A percentile compares a stretch with the other conserved stretches of the same genome.
phyloP scores from a whole-genome alignment of 345 rosid species.

The Combretum micranthum region DNA sequence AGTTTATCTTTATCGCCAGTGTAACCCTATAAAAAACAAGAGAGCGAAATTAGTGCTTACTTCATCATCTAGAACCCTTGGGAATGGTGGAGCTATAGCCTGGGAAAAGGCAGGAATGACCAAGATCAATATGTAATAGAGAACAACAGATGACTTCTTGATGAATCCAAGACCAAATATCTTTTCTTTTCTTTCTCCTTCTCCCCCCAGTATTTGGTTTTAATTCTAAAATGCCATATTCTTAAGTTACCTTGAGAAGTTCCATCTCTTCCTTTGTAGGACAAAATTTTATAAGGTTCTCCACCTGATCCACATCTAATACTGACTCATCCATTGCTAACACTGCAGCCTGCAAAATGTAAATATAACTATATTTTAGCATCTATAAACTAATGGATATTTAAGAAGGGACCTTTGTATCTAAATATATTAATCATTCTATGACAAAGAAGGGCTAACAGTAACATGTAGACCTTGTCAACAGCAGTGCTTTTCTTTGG shows the following conservation, averaged over 20 bases:
- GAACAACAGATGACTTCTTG: too few relatives aligned
- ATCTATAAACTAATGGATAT: background rate
- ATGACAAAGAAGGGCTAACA: too few relatives aligned
- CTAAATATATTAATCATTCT: too few relatives aligned
- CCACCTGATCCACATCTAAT: constrained; percentile 96
- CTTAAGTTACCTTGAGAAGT: constrained; percentile 77
- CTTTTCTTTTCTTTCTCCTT: too few relatives aligned
- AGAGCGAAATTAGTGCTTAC: constrained; percentile 1
- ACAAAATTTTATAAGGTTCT: constrained; percentile 94
- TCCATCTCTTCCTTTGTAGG: constrained; percentile 99
- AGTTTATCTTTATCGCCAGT: constrained; percentile 71
- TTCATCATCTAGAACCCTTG: too few relatives aligned
- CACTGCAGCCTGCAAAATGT: constrained; percentile 72
- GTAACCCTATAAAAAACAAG: constrained; percentile 41
- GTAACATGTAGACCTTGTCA: too few relatives aligned
- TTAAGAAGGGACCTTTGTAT: background rate
- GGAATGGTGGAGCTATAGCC: too few relatives aligned
- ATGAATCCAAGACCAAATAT: too few relatives aligned
- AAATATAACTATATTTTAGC: constrained; percentile 9
- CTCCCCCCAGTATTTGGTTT: too few relatives aligned
- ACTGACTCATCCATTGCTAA: constrained; percentile 90
- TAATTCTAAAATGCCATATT: background rate
- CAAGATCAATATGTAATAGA: too few relatives aligned
- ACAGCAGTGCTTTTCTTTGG: too few relatives aligned
- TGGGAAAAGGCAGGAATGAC: too few relatives aligned